These are phyloP conservation scores for Brasenia schreberi DNA, from an alignment of 164 flowering plant species.

Conservation along the genomic window DNA sequence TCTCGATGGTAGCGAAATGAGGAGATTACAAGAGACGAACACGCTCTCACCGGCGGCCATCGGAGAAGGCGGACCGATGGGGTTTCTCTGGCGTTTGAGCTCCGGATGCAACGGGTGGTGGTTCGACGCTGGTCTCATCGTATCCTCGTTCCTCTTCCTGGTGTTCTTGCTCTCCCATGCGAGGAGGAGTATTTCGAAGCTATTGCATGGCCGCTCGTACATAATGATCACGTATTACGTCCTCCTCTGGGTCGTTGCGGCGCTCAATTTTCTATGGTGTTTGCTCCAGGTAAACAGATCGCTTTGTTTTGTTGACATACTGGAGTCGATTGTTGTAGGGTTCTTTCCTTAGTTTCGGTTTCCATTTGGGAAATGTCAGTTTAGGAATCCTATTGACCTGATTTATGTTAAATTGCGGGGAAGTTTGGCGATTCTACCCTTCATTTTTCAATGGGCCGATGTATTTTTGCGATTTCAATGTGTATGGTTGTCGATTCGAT, in stretches of 20 bases:
- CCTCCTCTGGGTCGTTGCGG: slow-evolving; percentile 64
- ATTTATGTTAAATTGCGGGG: too few relatives aligned
- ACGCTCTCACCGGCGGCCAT: not conserved
- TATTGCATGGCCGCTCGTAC: slow-evolving; percentile 56
- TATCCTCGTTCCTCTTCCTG: slow-evolving; percentile 41
- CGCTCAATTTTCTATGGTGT: slow-evolving; percentile 81
- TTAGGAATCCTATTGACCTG: too few relatives aligned
- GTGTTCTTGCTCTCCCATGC: slow-evolving; percentile 57
- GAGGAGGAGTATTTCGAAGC: slow-evolving; percentile 50
- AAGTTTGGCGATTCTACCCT: too few relatives aligned
- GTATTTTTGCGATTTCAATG: too few relatives aligned
- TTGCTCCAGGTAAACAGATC: slow-evolving; percentile 45
- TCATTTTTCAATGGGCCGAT: too few relatives aligned
- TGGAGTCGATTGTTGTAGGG: too few relatives aligned
- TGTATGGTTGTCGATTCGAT: too few relatives aligned
- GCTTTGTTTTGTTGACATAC: not conserved
- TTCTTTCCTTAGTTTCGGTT: too few relatives aligned
- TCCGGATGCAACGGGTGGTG: slow-evolving; percentile 59
- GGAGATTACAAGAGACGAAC: not conserved
- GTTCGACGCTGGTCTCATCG: slow-evolving; percentile 40
- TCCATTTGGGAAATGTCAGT: too few relatives aligned
- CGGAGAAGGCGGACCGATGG: not conserved
- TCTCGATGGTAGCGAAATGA: not conserved
- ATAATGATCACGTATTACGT: slow-evolving; percentile 65
- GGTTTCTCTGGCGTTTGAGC: slow-evolving; percentile 22